Percentiles rank a stretch among this genome's conserved stretches.
Evolutionary conservation across 495 filamentous ascomycete genomes (phyloP).

Genomic region (Echria macrotheca): DNA sequence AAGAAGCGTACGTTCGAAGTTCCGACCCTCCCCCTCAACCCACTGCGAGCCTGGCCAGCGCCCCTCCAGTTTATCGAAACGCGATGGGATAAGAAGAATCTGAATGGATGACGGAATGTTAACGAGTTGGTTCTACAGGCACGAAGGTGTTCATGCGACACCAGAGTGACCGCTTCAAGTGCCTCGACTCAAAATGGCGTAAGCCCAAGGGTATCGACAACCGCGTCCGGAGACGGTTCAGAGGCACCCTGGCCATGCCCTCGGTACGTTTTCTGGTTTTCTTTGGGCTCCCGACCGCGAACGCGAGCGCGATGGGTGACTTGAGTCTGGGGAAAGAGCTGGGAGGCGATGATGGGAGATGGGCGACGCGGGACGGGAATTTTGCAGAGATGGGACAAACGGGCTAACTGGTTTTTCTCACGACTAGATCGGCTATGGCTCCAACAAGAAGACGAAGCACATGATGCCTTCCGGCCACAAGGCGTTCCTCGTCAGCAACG

Average conservation of each 20-base stretch:
- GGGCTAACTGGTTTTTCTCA: constrained; percentile 17
- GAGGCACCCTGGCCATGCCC: constrained; percentile 93
- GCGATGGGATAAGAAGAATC: too few species aligned
- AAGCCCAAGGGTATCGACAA: constrained; percentile 99
- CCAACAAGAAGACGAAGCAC: constrained; percentile 97
- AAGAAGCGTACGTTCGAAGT: constrained; percentile 84
- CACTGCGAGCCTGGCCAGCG: neutral
- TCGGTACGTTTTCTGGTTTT: constrained; percentile 59
- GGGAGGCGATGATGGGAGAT: neutral
- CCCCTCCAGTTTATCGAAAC: too few species aligned
- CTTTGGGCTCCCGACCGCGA: too few species aligned
- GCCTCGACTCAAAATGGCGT: constrained; percentile 81
- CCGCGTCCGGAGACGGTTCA: constrained; percentile 82
- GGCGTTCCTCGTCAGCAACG: constrained; percentile 97
- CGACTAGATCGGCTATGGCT: constrained; percentile 87
- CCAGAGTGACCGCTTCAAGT: constrained; percentile 93
- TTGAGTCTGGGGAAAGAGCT: neutral
- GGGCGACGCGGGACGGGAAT: neutral
- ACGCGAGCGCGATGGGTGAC: too few species aligned
- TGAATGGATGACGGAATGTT: constrained; percentile 16
- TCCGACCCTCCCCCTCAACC: constrained; percentile 5
- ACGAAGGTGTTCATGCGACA: constrained; percentile 90
- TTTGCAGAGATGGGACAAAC: neutral
- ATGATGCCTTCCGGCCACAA: constrained; percentile 99
- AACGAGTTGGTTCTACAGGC: constrained; percentile 45